These are phyloP conservation scores for Chlamydomonas incerta DNA, from an alignment of 139 green algal genomes.

Conservation along the genomic window DNA sequence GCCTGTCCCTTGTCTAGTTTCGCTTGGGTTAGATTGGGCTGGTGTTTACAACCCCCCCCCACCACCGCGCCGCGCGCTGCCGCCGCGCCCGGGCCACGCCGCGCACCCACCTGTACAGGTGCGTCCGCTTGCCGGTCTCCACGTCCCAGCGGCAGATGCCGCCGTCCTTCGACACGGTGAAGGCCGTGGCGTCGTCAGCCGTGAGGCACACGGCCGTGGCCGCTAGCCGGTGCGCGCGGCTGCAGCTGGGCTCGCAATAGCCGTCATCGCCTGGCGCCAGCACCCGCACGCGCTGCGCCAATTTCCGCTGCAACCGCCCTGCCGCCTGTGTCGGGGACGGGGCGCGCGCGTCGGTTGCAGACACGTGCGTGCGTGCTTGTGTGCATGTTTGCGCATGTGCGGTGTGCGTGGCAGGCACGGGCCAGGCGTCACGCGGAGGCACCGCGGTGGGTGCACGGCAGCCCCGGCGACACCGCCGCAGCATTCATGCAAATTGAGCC, in stretches of 20 bases:
- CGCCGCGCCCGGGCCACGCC: not conserved
- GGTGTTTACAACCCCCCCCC: no score
- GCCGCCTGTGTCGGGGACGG: slow-evolving; percentile 31
- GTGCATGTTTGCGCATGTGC: not conserved
- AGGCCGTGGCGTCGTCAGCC: slow-evolving; percentile 77
- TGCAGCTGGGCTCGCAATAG: slow-evolving; percentile 29
- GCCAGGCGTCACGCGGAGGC: no score
- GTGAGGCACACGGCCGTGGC: slow-evolving; percentile 84
- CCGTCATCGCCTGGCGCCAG: slow-evolving; percentile 37
- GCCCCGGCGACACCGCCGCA: no score
- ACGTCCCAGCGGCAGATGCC: slow-evolving; percentile 81
- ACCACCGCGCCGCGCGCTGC: not conserved
- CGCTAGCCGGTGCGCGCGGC: slow-evolving; percentile 41
- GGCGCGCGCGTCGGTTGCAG: no score
- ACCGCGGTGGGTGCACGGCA: no score
- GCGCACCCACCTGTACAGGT: slow-evolving; percentile 44
- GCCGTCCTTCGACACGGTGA: slow-evolving; percentile 88
- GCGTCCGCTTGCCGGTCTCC: slow-evolving; percentile 68
- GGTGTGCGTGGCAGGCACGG: not conserved
- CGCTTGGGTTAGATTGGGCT: no score
- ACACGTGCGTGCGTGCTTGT: no score
- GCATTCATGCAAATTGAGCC: no score
- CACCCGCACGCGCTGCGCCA: slow-evolving; percentile 67
- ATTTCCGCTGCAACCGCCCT: slow-evolving; percentile 64
- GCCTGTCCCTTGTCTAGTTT: no score